Evolutionary conservation across 805 yeast species (phyloP).

Genomic region (Pichia scutulata): DNA sequence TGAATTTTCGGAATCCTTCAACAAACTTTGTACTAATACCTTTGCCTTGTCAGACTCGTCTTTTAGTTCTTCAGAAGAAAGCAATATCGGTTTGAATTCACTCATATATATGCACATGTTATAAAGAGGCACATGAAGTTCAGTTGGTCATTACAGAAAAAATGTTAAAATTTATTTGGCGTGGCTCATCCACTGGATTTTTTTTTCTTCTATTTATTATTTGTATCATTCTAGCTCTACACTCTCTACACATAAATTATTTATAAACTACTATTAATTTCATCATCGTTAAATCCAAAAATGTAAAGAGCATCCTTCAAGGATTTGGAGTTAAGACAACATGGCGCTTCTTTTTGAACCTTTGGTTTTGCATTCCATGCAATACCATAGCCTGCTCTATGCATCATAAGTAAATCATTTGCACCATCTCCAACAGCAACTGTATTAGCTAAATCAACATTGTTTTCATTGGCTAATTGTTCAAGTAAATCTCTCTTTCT

Average conservation of each 20-base stretch:
- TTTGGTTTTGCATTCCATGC: conserved; percentile 98
- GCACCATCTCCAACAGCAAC: conserved; percentile 98
- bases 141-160: background rate
- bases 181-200: background rate
- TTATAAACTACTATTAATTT: conserved; percentile 28
- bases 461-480: conserved; percentile 50
- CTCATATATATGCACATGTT: background rate
- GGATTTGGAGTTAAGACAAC: conserved; percentile 65
- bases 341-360: conserved; percentile 79
- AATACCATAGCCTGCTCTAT: conserved; percentile 81
- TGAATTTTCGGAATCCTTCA: conserved; percentile 8
- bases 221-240: too few relatives aligned
- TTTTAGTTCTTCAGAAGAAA: background rate
- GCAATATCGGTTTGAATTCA: background rate
- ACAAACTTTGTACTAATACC: conserved; percentile 11
- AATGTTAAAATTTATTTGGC: background rate
- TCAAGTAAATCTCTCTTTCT: conserved; percentile 69
- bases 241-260: background rate
- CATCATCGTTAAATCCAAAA: conserved; percentile 60
- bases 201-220: background rate
- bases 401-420: conserved; percentile 91
- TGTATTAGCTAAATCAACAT: conserved; percentile 42
- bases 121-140: background rate
- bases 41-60: conserved; percentile 3
- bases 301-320: conserved; percentile 74